These are phyloP conservation scores for Pontederia paniculata DNA, from an alignment of 176 grass and related monocot genomes.

Conservation along the genomic window DNA sequence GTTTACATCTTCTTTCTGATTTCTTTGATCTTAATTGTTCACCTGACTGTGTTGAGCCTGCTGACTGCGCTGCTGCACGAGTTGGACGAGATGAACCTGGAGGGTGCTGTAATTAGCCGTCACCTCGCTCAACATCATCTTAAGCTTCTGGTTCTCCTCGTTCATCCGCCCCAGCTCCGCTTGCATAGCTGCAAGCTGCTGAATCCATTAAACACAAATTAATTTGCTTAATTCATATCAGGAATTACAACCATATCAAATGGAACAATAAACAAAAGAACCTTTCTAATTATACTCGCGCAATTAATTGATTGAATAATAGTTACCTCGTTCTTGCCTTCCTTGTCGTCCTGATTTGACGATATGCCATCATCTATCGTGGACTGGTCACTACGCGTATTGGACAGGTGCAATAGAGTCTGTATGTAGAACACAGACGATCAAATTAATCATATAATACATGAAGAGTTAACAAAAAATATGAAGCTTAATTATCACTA, in stretches of 20 bases:
- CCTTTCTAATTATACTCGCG: not conserved
- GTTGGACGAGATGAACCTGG: conserved; percentile 55
- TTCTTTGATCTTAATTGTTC: conserved; percentile 7
- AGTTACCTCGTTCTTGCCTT: conserved; percentile 39
- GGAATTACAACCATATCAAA: too few species aligned
- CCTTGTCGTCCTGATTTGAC: conserved; percentile 25
- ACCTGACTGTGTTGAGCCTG: not conserved
- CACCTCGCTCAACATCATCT: conserved; percentile 59
- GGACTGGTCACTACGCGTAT: conserved; percentile 65
- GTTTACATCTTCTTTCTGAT: not conserved
- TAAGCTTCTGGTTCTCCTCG: conserved; percentile 82
- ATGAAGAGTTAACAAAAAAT: too few species aligned
- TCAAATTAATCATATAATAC: not conserved
- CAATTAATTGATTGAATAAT: not conserved
- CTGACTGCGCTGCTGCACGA: conserved; percentile 43
- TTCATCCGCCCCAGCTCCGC: conserved; percentile 58
- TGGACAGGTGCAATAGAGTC: conserved; percentile 31
- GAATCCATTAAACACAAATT: too few species aligned
- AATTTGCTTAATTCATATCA: too few species aligned
- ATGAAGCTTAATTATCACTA: not conserved
- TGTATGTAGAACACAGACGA: not conserved
- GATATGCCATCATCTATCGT: conserved; percentile 41
- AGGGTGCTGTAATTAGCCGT: conserved; percentile 60
- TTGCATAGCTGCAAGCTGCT: conserved; percentile 26
- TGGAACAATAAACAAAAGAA: conserved; percentile 5